phyloP scores from a whole-genome alignment of 345 rosid species.

The Excoecaria cochinchinensis region DNA sequence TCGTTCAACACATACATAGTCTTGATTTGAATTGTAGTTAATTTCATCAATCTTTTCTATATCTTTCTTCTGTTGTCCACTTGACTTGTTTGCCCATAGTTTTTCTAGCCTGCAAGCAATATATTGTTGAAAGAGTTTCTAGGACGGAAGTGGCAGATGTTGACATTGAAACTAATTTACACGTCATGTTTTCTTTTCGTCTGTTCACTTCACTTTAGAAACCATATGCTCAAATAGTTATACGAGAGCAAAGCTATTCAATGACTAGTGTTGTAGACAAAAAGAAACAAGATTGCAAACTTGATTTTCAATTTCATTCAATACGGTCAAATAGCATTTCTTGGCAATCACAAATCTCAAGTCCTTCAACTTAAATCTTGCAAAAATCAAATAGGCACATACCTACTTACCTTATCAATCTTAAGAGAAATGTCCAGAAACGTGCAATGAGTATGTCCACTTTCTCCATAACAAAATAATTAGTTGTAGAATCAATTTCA shows the following conservation, averaged over 20 bases:
- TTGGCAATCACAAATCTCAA: neutral
- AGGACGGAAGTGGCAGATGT: neutral
- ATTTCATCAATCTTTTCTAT: constrained; percentile 65
- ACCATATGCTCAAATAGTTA: neutral
- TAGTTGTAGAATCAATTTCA: constrained; percentile 76
- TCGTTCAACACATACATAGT: constrained; percentile 65
- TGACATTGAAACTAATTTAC: neutral
- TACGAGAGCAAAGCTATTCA: neutral
- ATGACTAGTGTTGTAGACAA: neutral
- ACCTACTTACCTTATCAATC: constrained; percentile 57
- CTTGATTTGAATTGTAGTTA: constrained; percentile 42
- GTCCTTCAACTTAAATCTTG: constrained; percentile 10
- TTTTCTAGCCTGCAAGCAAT: constrained; percentile 58
- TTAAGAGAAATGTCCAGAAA: constrained; percentile 63
- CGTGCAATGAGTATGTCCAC: constrained; percentile 75
- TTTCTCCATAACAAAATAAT: constrained; percentile 80
- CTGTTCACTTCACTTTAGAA: constrained; percentile 6
- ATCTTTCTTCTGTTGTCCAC: constrained; percentile 43
- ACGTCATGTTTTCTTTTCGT: neutral
- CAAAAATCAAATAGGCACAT: constrained; percentile 8
- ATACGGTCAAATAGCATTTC: neutral
- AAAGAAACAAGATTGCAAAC: neutral
- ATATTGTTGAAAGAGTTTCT: neutral
- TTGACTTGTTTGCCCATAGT: constrained; percentile 46
- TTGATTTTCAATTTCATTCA: neutral